Conservation (phyloP, 441 rosid species). For the Gossypium lobatum region DNA sequence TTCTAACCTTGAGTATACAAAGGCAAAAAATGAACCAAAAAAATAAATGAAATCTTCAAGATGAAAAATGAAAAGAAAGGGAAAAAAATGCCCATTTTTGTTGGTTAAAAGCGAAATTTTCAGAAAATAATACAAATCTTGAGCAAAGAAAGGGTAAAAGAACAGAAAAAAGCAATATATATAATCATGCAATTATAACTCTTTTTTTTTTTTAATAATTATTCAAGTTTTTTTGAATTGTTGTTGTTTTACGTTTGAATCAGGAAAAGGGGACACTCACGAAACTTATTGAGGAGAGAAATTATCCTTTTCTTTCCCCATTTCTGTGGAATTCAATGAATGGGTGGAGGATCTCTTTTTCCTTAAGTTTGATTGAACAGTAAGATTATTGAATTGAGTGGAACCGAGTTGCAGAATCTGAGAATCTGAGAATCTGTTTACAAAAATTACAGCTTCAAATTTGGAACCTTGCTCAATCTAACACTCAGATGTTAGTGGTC, state of each 20-base stretch:
- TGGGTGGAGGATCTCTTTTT: neutral
- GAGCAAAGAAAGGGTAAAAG: no score
- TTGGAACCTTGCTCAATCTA: conserved; percentile 57
- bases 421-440: conserved; percentile 26
- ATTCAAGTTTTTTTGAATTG: no score
- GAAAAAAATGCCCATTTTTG: no score
- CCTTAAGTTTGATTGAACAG: conserved; percentile 36
- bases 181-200: no score
- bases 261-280: conserved; percentile 63
- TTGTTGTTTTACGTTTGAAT: conserved; percentile 1
- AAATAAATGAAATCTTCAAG: neutral
- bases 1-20: neutral
- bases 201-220: no score
- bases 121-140: no score
- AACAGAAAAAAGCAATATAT: no score
- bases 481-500: conserved; percentile 57
- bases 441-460: conserved; percentile 64
- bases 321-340: neutral
- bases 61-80: no score
- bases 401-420: conserved; percentile 42
- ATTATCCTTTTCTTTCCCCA: conserved; percentile 46
- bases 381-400: conserved; percentile 49
- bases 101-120: no score
- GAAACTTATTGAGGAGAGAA: conserved; percentile 60
- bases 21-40: no score